A percentile compares a stretch with the other conserved stretches of the same genome.
Conservation (phyloP, 1,284 basidiomycete species). For the Trametes hirsuta region DNA sequence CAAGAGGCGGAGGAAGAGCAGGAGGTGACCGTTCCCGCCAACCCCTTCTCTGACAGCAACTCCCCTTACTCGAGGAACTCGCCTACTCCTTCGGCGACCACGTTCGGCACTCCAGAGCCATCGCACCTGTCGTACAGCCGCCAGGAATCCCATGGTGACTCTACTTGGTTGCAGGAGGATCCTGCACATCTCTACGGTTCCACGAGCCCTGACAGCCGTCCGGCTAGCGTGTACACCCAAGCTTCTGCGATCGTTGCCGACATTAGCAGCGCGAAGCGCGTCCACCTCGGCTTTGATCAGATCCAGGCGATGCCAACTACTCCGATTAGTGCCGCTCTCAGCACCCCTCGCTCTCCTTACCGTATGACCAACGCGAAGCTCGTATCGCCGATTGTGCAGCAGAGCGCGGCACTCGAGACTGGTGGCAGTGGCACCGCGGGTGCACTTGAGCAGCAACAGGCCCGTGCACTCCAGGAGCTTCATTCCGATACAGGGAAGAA, state of each 20-base stretch:
- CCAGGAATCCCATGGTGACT: conserved; percentile 19
- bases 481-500: conserved; percentile 45
- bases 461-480: conserved; percentile 56
- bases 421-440: conserved; percentile 28
- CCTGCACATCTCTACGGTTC: conserved; percentile 15
- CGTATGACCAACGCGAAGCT: conserved; percentile 65
- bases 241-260: conserved; percentile 62
- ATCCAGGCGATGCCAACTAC: conserved; percentile 29
- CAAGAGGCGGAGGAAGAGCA: conserved; percentile 53
- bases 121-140: conserved; percentile 36
- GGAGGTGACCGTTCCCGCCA: conserved; percentile 36
- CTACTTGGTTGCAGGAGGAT: conserved; percentile 33
- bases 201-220: conserved; percentile 38
- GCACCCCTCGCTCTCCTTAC: conserved; percentile 48
- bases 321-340: conserved; percentile 36
- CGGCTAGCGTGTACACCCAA: conserved; percentile 64
- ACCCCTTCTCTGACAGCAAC: conserved; percentile 72
- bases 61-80: conserved; percentile 40
- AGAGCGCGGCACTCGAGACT: conserved; percentile 32
- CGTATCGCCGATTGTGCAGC: conserved; percentile 44
- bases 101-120: conserved; percentile 41
- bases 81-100: conserved; percentile 44
- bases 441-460: conserved; percentile 64
- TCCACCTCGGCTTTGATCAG: conserved; percentile 56
- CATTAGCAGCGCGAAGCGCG: conserved; percentile 65